Evolutionary conservation across 371 early-diverging fungal genomes (phyloP).

Genomic region (Mucor sp.): DNA sequence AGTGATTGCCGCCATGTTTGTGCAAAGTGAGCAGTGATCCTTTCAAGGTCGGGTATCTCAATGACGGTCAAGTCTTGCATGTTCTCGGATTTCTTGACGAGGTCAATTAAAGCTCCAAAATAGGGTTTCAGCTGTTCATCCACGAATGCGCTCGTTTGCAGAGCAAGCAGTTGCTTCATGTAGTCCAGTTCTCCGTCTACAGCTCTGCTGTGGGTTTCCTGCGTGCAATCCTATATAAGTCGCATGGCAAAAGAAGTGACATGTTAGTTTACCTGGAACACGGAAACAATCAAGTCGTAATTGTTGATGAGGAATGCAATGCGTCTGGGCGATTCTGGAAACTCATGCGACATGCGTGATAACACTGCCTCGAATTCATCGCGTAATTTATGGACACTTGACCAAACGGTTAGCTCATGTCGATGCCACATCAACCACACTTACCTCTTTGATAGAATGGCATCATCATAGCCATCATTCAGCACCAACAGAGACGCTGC

Average conservation of each 20-base stretch:
- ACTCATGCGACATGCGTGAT: slow-evolving; percentile 72
- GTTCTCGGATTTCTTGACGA: slow-evolving; percentile 72
- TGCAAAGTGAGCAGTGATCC: slow-evolving; percentile 74
- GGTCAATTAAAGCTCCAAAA: slow-evolving; percentile 76
- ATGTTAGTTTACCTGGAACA: slow-evolving; percentile 58
- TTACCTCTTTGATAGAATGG: slow-evolving; percentile 75
- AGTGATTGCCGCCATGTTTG: slow-evolving; percentile 79
- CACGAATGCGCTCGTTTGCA: slow-evolving; percentile 80
- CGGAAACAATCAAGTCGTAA: slow-evolving; percentile 80
- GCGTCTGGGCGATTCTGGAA: slow-evolving; percentile 65
- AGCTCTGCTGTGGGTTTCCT: slow-evolving; percentile 69
- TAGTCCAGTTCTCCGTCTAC: slow-evolving; percentile 76
- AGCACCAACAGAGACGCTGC: slow-evolving; percentile 83
- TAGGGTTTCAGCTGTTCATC: slow-evolving; percentile 82
- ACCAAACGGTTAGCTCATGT: no score
- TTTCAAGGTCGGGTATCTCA: slow-evolving; percentile 52
- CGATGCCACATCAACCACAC: not conserved
- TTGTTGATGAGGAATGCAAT: slow-evolving; percentile 90
- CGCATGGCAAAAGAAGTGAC: not conserved
- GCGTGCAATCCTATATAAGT: not conserved
- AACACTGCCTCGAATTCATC: slow-evolving; percentile 77
- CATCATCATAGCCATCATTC: slow-evolving; percentile 86
- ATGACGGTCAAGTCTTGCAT: not conserved
- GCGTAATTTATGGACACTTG: slow-evolving; percentile 72
- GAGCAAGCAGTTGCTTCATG: slow-evolving; percentile 67